These are phyloP conservation scores for Mycena belliarum DNA, from an alignment of 768 basidiomycete species.

Conservation along the genomic window DNA sequence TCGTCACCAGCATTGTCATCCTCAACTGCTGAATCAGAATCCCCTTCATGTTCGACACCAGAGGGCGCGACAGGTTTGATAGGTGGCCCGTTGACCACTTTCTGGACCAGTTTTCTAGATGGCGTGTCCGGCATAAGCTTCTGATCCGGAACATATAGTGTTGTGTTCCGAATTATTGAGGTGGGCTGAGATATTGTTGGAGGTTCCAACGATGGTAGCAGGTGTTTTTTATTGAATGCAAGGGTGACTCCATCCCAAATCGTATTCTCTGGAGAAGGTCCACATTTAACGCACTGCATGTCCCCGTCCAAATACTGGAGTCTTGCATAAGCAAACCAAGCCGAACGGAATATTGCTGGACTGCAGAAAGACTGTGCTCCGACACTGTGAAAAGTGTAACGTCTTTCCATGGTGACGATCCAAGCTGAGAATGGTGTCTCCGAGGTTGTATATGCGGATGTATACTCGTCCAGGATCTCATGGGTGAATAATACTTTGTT, in stretches of 20 bases:
- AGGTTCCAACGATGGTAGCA: conserved; percentile 23
- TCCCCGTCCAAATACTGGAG: conserved; percentile 12
- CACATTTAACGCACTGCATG: conserved; percentile 12
- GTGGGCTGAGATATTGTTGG: conserved; percentile 24
- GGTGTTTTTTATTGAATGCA: conserved; percentile 20
- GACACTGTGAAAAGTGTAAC: conserved; percentile 1
- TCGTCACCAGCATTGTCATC: not conserved
- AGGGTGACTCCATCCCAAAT: conserved; percentile 26
- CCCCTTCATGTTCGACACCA: too few species aligned
- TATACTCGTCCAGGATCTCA: conserved; percentile 20
- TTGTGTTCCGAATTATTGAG: conserved; percentile 10
- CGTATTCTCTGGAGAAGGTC: conserved; percentile 9
- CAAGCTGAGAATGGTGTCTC: conserved; percentile 18
- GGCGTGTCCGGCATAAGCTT: conserved; percentile 1
- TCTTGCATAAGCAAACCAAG: conserved; percentile 18
- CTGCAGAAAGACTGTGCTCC: not conserved
- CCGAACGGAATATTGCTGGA: conserved; percentile 2
- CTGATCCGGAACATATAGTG: not conserved
- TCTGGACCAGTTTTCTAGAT: not conserved
- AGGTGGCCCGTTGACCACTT: not conserved
- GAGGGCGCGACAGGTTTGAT: too few species aligned
- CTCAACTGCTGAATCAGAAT: too few species aligned
- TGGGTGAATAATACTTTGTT: conserved; percentile 13
- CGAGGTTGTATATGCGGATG: conserved; percentile 10
- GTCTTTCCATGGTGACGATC: conserved; percentile 2